Evolutionary conservation across 768 basidiomycete species (phyloP), one percentile per base, ranked within the genome.

Genomic region (Tubosaeta sp.): DNA sequence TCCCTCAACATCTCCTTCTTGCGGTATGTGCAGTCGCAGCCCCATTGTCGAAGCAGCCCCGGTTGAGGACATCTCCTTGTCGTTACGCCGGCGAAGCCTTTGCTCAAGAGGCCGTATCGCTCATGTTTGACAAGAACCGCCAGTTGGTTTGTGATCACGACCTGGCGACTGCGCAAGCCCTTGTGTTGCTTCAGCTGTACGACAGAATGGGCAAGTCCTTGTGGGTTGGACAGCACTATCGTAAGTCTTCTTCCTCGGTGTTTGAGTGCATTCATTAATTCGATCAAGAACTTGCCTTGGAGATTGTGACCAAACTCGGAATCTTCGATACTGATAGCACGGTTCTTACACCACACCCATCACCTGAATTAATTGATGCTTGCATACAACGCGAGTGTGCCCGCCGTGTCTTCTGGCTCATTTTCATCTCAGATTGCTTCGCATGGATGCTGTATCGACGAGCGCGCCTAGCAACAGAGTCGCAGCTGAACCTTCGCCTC

Each of bases 401-500:
- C n/a, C 84, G 89, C 43, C 82, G 89, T 51, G 82, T 86, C 52
- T 90, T 91, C 68, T 91, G 89, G 88, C 74, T 88, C 50, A 80
- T 88, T 52, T 81, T 83, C 62, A 70, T 82, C 54, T 74, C 86
- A 62, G 82, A 85, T 61, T 67, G 72, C 58, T 71, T 78, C 25
- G 68, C 69, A 39, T 71, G 73, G 59, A 69, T 74, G 47, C 44
- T 70, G 22, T 71, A 68, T 59, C 63, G 67, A 50, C 73, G 71
- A 27, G 50, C 65, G 43, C 69, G 66, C 22, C 66, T 71, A 26
- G 67, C 71, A 56, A 62, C 68, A 52, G 71, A 71, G 41, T 67
- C 71, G 38, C 79, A 85, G 53, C 67, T 81, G 52, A 76, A 75
- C 33, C 76, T 90, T 39, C 80, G 84, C 45, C 73, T 91, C 33